phyloP scores from a whole-genome alignment of 352 stramenopile species.

The Globisporangium uncinulatum region DNA sequence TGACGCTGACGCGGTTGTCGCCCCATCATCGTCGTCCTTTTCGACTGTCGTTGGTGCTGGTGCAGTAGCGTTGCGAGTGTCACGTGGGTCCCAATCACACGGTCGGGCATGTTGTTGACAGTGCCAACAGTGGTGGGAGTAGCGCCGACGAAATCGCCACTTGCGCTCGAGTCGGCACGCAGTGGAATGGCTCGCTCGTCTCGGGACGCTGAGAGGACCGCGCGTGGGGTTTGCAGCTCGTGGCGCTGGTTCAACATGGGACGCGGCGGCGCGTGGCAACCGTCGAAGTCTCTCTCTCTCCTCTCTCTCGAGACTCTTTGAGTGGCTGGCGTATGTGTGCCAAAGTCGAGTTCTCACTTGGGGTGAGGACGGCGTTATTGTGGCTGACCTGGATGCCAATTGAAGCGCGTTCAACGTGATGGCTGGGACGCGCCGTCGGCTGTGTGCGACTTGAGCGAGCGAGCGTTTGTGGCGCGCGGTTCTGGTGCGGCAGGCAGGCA shows the following conservation, averaged over 20 bases:
- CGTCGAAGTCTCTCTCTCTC: neutral
- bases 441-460: too few species aligned
- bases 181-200: neutral
- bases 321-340: neutral
- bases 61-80: too few species aligned
- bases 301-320: too few species aligned
- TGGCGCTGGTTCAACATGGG: neutral
- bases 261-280: neutral
- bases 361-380: neutral
- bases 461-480: too few species aligned
- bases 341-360: conserved; percentile 1
- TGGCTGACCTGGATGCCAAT: too few species aligned
- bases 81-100: too few species aligned
- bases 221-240: neutral
- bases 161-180: neutral
- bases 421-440: too few species aligned
- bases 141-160: too few species aligned
- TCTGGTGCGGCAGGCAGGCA: too few species aligned
- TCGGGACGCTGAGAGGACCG: neutral
- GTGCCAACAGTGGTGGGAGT: neutral
- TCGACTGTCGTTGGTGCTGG: neutral
- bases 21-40: conserved; percentile 10
- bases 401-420: too few species aligned
- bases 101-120: neutral
- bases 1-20: neutral